phyloP scores from a whole-genome alignment of 305 asterid species.

The Fraxinus sp. region DNA sequence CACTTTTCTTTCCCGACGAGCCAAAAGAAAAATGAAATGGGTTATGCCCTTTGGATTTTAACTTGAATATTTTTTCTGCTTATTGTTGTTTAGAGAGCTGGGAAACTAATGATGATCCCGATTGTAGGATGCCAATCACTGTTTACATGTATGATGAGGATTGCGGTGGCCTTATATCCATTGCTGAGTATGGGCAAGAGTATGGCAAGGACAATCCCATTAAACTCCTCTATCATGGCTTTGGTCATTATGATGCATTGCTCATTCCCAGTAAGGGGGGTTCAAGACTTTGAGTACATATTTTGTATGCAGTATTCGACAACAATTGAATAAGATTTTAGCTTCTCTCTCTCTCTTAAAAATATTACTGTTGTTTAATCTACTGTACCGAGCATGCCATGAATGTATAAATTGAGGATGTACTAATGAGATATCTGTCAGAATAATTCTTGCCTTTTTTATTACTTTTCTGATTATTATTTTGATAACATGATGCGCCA shows the following conservation, averaged over 20 bases:
- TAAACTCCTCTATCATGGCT: conserved; percentile 76
- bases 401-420: neutral
- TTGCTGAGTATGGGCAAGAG: conserved; percentile 90
- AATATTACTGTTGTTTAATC: neutral
- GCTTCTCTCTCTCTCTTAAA: neutral
- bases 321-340: neutral
- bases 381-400: neutral
- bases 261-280: conserved; percentile 52
- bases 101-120: conserved; percentile 9
- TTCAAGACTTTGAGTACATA: conserved; percentile 42
- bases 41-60: neutral
- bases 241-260: conserved; percentile 86
- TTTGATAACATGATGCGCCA: neutral
- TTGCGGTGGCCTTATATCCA: conserved; percentile 73
- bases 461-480: neutral
- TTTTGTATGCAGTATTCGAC: neutral
- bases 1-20: neutral
- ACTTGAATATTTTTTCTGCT: neutral
- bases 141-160: conserved; percentile 78
- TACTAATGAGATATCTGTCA: neutral
- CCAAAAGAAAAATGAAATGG: neutral
- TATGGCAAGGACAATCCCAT: conserved; percentile 76
- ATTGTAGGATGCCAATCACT: conserved; percentile 81
- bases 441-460: too few relatives aligned
- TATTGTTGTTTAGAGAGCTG: neutral